These are phyloP conservation scores for Penicillium thymicola DNA, from an alignment of 2,329 filamentous ascomycete genomes.

Conservation along the genomic window DNA sequence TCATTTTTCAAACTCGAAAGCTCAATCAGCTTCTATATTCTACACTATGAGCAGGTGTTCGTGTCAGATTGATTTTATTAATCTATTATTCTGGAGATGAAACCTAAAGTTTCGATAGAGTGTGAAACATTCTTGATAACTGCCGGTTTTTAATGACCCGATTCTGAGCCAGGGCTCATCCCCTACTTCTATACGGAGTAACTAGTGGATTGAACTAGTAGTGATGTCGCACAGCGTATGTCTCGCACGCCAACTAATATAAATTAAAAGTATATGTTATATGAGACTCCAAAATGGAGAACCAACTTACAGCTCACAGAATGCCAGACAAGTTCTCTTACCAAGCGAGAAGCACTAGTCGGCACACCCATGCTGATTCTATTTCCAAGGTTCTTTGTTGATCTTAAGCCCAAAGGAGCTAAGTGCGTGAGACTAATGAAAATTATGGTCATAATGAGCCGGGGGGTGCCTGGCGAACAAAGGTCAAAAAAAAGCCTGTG, in stretches of 20 bases:
- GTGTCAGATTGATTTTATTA: not conserved
- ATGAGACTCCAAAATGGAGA: not conserved
- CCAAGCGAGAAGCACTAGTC: not conserved
- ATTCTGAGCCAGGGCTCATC: not conserved
- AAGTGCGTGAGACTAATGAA: constrained; percentile 7
- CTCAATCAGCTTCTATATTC: not conserved
- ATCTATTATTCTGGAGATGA: not conserved
- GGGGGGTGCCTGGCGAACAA: constrained; percentile 8
- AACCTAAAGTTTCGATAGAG: not conserved
- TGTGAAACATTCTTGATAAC: constrained; percentile 2
- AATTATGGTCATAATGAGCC: constrained; percentile 1
- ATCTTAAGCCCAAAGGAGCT: constrained; percentile 11
- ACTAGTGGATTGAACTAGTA: not conserved
- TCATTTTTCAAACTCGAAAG: not conserved
- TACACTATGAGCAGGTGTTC: not conserved
- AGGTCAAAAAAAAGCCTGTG: not conserved
- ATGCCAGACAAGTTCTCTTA: not conserved
- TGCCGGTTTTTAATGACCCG: not conserved
- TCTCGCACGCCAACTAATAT: not conserved
- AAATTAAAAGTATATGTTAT: not conserved
- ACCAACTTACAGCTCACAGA: not conserved
- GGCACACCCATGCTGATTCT: constrained; percentile 3
- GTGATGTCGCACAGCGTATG: not conserved
- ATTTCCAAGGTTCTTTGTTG: constrained; percentile 8
- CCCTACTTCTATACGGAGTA: not conserved